Conservation (phyloP, 1,284 basidiomycete species). For the Volvariella volvacea region DNA sequence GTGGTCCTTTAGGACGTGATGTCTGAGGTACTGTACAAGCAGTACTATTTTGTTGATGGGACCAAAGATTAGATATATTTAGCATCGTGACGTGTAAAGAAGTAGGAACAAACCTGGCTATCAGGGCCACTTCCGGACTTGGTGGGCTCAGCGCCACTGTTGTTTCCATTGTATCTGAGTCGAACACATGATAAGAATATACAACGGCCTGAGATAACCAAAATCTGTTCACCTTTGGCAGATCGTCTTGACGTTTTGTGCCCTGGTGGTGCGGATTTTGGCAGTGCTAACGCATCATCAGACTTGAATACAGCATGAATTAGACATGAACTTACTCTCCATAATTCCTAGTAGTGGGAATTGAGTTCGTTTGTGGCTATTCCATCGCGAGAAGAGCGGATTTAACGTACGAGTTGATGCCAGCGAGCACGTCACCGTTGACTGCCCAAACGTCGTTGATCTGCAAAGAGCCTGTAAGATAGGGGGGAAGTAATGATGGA, state of each 20-base stretch:
- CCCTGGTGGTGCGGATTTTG: constrained; percentile 19
- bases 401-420: constrained; percentile 25
- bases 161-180: constrained; percentile 18
- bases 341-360: constrained; percentile 15
- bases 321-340: constrained; percentile 17
- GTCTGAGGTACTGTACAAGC: too few species aligned
- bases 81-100: too few species aligned
- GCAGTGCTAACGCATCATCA: constrained; percentile 13
- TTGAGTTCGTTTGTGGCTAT: neutral
- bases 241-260: constrained; percentile 16
- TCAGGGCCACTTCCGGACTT: constrained; percentile 21
- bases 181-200: too few species aligned
- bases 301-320: neutral
- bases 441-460: constrained; percentile 31
- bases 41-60: too few species aligned
- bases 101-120: constrained; percentile 15
- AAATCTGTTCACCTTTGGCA: constrained; percentile 13
- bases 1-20: too few species aligned
- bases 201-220: too few species aligned
- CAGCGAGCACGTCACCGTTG: constrained; percentile 19
- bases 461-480: constrained; percentile 8
- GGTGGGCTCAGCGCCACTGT: constrained; percentile 19
- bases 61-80: too few species aligned
- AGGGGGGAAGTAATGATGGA: neutral
- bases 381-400: neutral